These are phyloP conservation scores for Xylariaceae sp. DNA, from an alignment of 2,329 filamentous ascomycete species.

Conservation along the genomic window DNA sequence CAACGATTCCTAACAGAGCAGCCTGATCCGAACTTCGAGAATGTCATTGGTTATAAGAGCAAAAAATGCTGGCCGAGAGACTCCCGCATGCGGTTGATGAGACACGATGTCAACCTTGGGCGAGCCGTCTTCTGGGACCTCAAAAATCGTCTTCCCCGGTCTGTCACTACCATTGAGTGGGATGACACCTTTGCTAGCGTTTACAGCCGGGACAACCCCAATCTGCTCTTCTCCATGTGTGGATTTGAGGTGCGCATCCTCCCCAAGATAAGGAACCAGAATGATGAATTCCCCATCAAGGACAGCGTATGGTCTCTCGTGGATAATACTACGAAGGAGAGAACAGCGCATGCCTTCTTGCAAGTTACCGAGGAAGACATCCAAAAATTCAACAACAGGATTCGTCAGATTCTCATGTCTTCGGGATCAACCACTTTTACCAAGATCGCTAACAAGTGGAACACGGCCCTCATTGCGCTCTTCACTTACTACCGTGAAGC, in stretches of 20 bases:
- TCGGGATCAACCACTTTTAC: constrained; percentile 99
- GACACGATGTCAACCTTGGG: constrained; percentile 96
- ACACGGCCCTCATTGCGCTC: constrained; percentile 92
- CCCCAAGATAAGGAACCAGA: constrained; percentile 91
- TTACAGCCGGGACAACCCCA: constrained; percentile 97
- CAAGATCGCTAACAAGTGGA: constrained; percentile 99
- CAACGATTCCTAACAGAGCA: constrained; percentile 98
- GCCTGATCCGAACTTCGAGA: constrained; percentile 98
- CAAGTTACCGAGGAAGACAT: constrained; percentile 98
- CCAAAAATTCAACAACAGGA: constrained; percentile 98
- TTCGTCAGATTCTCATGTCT: constrained; percentile 98
- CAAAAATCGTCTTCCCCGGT: constrained; percentile 93
- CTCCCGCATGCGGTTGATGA: constrained; percentile 96
- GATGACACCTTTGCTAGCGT: constrained; percentile 98
- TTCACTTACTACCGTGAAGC: constrained; percentile 99
- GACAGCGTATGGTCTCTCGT: constrained; percentile 98
- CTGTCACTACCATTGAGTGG: constrained; percentile 97
- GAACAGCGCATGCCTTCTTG: constrained; percentile 94
- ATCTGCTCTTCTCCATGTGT: constrained; percentile 95
- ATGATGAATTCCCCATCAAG: constrained; percentile 95
- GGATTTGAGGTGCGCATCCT: constrained; percentile 97
- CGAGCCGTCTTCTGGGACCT: constrained; percentile 98
- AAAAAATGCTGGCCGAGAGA: constrained; percentile 99
- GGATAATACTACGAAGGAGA: constrained; percentile 94
- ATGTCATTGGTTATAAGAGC: constrained; percentile 98